These are phyloP conservation scores for Berberis thunbergii DNA, from an alignment of 164 flowering plant genomes.

Conservation along the genomic window DNA sequence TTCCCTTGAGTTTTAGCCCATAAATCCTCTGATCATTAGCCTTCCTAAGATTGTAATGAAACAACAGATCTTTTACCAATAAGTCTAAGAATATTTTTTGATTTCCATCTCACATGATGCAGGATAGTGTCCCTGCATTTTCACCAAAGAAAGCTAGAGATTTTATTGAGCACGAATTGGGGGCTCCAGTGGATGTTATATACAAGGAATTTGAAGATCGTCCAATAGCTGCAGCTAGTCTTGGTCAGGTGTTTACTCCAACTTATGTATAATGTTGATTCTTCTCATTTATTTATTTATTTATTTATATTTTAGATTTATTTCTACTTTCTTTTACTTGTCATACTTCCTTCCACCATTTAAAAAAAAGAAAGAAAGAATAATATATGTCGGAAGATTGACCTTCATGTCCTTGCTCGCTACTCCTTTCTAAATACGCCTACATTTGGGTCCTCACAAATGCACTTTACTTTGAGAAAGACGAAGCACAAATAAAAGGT, in stretches of 20 bases:
- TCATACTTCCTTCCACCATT: no score
- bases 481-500: no score
- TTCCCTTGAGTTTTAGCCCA: not conserved
- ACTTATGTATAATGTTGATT: no score
- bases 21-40: not conserved
- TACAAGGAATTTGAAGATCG: constrained; percentile 81
- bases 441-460: no score
- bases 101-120: constrained; percentile 10
- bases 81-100: not conserved
- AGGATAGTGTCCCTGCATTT: constrained; percentile 96
- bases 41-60: not conserved
- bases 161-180: constrained; percentile 68
- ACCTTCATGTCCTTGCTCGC: no score
- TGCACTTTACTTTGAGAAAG: no score
- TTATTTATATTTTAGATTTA: no score
- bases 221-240: constrained; percentile 99
- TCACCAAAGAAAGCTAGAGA: constrained; percentile 66
- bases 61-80: not conserved
- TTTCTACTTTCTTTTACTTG: no score
- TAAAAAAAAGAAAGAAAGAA: no score
- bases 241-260: constrained; percentile 83
- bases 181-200: constrained; percentile 57
- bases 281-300: no score
- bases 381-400: no score
- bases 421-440: no score